Base-by-base conservation (phyloP, 768 basidiomycete species). In the Phanerochaete carnosa region DNA sequence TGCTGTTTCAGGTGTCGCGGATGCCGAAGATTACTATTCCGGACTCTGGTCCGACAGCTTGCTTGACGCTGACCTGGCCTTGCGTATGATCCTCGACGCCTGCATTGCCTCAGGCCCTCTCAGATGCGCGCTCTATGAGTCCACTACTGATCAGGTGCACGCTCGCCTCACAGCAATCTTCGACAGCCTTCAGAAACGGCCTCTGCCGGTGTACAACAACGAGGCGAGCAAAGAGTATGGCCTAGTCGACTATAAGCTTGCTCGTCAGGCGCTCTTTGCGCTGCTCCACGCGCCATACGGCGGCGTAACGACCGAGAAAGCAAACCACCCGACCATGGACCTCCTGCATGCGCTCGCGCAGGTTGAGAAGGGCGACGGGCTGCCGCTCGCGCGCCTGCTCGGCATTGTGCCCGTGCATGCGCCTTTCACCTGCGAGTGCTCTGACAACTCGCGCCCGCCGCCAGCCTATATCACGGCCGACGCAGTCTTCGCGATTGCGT, bases 51-150 rank as follows among this genome's bases (percentile, higher is more conserved):
- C 58, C 29, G 55, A 57, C 23, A 65, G 58, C 37, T 57, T 65
- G 11, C 19, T 37, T 2, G 59, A 62, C 26, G 47, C 60, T 8
- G 64, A 65, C 39, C 28, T 22, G 11, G 61, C 58, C 0, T 51
- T 71, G 26, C 57, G 58, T 57, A 43, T 49, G 6, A 63, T 65
- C 56, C 72, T 69, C 61, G 55, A 64, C 47, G 52, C 37, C 16
- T 63, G 62, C 33, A 58, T 59, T 33, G 23, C 63, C 1, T 70
- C 72, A 16, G 70, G 69, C 4, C 64, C 67, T 0, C 45, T 60
- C n/a, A 43, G 51, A 11, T 74, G 73, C 57, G 58, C 65, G 5
- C 58, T 74, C 23, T 65, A 66, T 50, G 69, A 69, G 55, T 19
- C 62, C 1, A 65, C 65, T 22, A 45, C 65, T 0, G 62, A 58